Evolutionary conservation across 1,284 basidiomycete species (phyloP).

Genomic region (Puccinia polysora): DNA sequence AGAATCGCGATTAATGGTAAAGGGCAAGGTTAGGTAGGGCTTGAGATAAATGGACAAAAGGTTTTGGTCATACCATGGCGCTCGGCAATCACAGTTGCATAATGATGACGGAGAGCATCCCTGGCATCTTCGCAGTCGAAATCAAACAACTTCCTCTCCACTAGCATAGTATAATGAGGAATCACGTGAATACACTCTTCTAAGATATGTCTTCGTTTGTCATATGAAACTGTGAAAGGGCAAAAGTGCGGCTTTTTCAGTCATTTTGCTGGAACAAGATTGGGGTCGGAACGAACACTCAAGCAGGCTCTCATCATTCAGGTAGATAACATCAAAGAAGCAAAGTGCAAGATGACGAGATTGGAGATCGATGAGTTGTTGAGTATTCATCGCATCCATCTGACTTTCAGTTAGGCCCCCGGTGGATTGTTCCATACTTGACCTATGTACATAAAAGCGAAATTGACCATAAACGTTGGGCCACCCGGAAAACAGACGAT

Average conservation of each 20-base stretch:
- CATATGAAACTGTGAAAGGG: slow-evolving; percentile 57
- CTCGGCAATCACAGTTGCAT: slow-evolving; percentile 46
- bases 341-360: slow-evolving; percentile 67
- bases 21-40: neutral
- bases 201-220: slow-evolving; percentile 61
- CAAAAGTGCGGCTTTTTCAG: neutral
- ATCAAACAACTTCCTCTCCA: slow-evolving; percentile 32
- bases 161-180: slow-evolving; percentile 58
- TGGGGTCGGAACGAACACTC: slow-evolving; percentile 47
- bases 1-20: neutral
- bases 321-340: slow-evolving; percentile 73
- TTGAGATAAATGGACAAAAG: neutral
- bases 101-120: slow-evolving; percentile 42
- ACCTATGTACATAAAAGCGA: neutral
- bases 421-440: neutral
- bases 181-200: slow-evolving; percentile 60
- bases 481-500: neutral
- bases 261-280: neutral
- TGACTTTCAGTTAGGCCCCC: slow-evolving; percentile 14
- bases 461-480: neutral
- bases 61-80: slow-evolving; percentile 21
- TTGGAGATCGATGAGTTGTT: slow-evolving; percentile 52
- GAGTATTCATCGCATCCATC: slow-evolving; percentile 58
- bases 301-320: slow-evolving; percentile 63
- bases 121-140: neutral